Evolutionary conservation across 192 early-diverging fungal genomes (phyloP).

Genomic region (Linnemannia hyalina): DNA sequence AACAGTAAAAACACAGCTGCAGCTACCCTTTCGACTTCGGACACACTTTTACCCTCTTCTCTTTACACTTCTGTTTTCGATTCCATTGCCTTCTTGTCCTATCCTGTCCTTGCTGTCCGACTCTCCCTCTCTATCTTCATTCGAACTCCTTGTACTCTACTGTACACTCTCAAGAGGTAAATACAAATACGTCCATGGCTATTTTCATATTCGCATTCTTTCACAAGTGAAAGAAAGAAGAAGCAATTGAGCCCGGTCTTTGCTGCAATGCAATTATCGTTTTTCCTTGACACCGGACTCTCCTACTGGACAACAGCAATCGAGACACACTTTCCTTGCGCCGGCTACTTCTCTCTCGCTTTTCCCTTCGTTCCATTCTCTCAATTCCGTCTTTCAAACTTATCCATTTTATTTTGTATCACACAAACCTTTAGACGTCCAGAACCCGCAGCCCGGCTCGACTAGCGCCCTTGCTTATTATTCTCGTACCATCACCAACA

Average conservation of each 20-base stretch:
- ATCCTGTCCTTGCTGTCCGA: no score
- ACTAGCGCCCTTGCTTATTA: background rate
- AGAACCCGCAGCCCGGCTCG: background rate
- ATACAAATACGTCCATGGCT: background rate
- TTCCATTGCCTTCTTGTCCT: no score
- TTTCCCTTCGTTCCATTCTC: background rate
- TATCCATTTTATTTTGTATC: background rate
- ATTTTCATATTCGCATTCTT: background rate
- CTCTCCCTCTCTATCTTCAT: no score
- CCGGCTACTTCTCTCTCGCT: background rate
- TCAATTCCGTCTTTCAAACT: background rate
- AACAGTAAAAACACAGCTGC: no score
- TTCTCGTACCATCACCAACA: background rate
- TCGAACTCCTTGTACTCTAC: no score
- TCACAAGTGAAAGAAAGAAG: background rate
- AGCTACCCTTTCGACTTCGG: no score
- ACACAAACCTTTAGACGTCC: no score
- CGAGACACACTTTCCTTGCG: background rate
- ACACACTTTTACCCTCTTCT: no score
- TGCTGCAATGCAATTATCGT: background rate
- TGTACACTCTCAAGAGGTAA: no score
- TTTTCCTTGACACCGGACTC: background rate
- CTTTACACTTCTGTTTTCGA: no score
- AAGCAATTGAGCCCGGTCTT: background rate
- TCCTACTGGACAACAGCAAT: no score